Evolutionary conservation across 2,329 filamentous ascomycete genomes (phyloP).

Genomic region (Pezicula rhizophila): DNA sequence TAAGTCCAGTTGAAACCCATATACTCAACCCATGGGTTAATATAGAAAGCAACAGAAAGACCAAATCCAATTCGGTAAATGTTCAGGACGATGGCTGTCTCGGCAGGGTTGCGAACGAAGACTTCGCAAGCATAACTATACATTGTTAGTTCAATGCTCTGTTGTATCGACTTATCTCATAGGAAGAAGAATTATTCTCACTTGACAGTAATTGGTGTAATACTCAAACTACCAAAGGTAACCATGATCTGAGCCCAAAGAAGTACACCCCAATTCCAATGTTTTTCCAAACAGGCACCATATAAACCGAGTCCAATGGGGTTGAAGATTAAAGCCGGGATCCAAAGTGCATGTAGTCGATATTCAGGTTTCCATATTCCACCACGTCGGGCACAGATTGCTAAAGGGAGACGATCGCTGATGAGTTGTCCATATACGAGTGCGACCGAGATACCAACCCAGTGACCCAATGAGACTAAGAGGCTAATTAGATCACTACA

Average conservation of each 20-base stretch:
- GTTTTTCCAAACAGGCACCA: constrained; percentile 34
- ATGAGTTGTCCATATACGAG: constrained; percentile 2
- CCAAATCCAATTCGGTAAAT: constrained; percentile 31
- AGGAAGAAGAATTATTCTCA: neutral
- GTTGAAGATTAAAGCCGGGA: constrained; percentile 26
- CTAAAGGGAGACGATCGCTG: constrained; percentile 5
- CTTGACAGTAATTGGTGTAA: constrained; percentile 10
- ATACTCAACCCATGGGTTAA: constrained; percentile 30
- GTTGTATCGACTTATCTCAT: neutral
- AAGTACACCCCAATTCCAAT: constrained; percentile 33
- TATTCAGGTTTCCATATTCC: constrained; percentile 35
- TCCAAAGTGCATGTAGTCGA: constrained; percentile 28
- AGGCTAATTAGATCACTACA: neutral
- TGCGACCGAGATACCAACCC: constrained; percentile 5
- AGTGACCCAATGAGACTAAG: constrained; percentile 1
- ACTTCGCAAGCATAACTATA: constrained; percentile 21
- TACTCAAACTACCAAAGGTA: constrained; percentile 24
- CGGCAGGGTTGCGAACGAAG: constrained; percentile 31
- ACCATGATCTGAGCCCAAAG: constrained; percentile 35
- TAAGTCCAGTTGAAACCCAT: constrained; percentile 34
- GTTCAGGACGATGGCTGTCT: constrained; percentile 30
- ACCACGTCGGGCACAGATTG: constrained; percentile 6
- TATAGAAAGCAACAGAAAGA: constrained; percentile 33
- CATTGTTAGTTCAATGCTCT: neutral
- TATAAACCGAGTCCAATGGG: constrained; percentile 31